Evolutionary conservation across 768 basidiomycete species (phyloP).

Genomic region (Royoungia palumana): DNA sequence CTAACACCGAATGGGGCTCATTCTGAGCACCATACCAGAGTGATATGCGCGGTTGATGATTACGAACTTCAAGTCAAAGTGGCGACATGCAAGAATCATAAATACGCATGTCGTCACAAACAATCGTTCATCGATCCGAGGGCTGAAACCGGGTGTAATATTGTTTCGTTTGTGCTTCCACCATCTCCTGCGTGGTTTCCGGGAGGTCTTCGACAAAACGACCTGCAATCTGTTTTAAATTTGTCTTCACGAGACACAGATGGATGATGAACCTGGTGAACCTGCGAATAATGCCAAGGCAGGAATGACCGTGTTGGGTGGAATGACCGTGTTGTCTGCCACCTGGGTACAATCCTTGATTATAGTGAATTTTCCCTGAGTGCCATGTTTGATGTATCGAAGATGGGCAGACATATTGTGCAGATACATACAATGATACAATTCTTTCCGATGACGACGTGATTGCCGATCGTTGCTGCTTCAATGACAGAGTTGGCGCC

Average conservation of each 20-base stretch:
- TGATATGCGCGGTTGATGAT: background rate
- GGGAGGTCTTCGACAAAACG: conserved; percentile 81
- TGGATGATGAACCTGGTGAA: conserved; percentile 67
- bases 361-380: conserved; percentile 90
- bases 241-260: background rate
- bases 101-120: background rate
- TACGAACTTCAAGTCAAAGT: too few relatives aligned
- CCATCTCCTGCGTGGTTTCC: conserved; percentile 90
- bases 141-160: conserved; percentile 84
- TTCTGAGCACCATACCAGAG: background rate
- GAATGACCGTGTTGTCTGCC: conserved; percentile 84
- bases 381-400: background rate
- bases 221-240: conserved; percentile 43
- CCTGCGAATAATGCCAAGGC: conserved; percentile 83
- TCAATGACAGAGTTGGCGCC: conserved; percentile 88
- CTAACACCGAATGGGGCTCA: background rate
- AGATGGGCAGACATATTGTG: background rate
- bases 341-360: conserved; percentile 95
- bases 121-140: conserved; percentile 34
- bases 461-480: conserved; percentile 90
- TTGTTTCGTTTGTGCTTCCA: conserved; percentile 81
- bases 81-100: background rate
- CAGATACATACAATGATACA: conserved; percentile 77
- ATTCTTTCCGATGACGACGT: conserved; percentile 93
- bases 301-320: conserved; percentile 90